Percentiles rank a stretch among this genome's conserved stretches.
These are phyloP conservation scores for Suillus hirtellus DNA, from an alignment of 768 basidiomycete genomes.

Conservation along the genomic window DNA sequence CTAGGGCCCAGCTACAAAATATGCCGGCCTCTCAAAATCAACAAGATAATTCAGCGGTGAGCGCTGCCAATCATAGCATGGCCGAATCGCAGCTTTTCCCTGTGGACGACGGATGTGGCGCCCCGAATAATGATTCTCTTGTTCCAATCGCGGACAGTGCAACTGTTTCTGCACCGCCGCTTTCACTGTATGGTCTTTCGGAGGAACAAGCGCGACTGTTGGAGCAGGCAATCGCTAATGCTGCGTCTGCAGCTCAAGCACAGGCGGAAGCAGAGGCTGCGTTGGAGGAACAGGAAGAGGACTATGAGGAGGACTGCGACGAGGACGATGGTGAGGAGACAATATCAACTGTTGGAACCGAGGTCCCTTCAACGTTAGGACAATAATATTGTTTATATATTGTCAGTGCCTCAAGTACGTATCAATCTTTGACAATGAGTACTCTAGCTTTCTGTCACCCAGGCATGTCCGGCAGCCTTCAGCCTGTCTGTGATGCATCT, in stretches of 20 bases:
- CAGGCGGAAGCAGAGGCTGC: constrained; percentile 81
- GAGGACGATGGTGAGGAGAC: constrained; percentile 45
- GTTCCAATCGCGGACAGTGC: constrained; percentile 13
- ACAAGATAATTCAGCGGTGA: constrained; percentile 13
- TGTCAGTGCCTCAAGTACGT: constrained; percentile 15
- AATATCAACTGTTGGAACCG: constrained; percentile 16
- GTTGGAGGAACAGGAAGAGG: constrained; percentile 68
- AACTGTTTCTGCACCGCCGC: constrained; percentile 33
- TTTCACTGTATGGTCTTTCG: constrained; percentile 71
- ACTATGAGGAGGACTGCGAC: constrained; percentile 43
- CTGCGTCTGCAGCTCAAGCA: constrained; percentile 72
- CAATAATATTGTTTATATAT: constrained; percentile 25
- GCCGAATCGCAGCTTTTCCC: constrained; percentile 17
- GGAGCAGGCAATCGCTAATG: constrained; percentile 73
- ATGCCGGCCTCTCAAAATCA: constrained; percentile 24
- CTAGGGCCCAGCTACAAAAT: constrained; percentile 62
- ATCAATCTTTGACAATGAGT: constrained; percentile 26
- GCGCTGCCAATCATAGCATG: constrained; percentile 6
- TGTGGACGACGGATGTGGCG: constrained; percentile 8
- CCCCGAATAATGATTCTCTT: constrained; percentile 12
- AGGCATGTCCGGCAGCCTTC: constrained; percentile 15
- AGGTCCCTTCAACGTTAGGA: constrained; percentile 12
- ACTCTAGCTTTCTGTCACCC: constrained; percentile 21
- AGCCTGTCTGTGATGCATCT: constrained; percentile 14
- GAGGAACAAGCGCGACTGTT: constrained; percentile 70